Percentiles rank a stretch among this genome's conserved stretches.
These are phyloP conservation scores for Thielaviopsis ethacetica DNA, from an alignment of 2,329 filamentous ascomycete genomes.

Conservation along the genomic window DNA sequence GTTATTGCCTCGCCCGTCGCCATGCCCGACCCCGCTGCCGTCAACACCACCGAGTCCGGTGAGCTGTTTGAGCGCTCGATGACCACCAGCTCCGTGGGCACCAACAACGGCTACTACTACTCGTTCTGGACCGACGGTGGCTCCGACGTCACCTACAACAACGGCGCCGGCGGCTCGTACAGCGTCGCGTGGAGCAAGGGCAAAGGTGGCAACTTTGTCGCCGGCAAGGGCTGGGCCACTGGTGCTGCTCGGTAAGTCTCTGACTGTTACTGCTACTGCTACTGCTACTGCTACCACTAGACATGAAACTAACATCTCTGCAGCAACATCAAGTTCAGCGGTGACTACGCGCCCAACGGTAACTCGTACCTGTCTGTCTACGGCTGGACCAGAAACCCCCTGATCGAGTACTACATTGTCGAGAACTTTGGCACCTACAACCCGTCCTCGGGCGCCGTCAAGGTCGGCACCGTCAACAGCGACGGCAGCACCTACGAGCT, in stretches of 20 bases:
- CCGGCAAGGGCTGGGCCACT: constrained; percentile 41
- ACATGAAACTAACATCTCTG: background rate
- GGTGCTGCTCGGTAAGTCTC: constrained; percentile 28
- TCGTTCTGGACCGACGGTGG: constrained; percentile 32
- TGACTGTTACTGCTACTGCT: background rate
- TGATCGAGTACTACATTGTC: constrained; percentile 24
- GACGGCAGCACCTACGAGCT: constrained; percentile 25
- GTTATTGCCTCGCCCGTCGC: constrained; percentile 1
- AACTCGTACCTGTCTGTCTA: constrained; percentile 23
- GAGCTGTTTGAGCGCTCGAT: constrained; percentile 7
- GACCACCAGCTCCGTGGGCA: constrained; percentile 22
- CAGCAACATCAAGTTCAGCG: constrained; percentile 18
- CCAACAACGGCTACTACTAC: constrained; percentile 29
- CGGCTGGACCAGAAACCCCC: constrained; percentile 22
- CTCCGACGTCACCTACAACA: constrained; percentile 28
- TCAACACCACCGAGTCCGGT: background rate
- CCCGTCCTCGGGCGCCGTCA: constrained; percentile 19
- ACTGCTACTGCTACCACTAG: background rate
- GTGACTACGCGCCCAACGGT: constrained; percentile 19
- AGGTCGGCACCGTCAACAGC: constrained; percentile 20
- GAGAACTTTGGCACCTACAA: constrained; percentile 23
- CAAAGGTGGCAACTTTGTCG: constrained; percentile 35
- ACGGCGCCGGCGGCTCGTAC: constrained; percentile 27
- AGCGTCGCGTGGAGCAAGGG: constrained; percentile 24
- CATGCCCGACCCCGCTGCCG: constrained; percentile 1